Evolutionary conservation across 2,329 filamentous ascomycete species (phyloP).

Genomic region (Aspergillus uvarum): DNA sequence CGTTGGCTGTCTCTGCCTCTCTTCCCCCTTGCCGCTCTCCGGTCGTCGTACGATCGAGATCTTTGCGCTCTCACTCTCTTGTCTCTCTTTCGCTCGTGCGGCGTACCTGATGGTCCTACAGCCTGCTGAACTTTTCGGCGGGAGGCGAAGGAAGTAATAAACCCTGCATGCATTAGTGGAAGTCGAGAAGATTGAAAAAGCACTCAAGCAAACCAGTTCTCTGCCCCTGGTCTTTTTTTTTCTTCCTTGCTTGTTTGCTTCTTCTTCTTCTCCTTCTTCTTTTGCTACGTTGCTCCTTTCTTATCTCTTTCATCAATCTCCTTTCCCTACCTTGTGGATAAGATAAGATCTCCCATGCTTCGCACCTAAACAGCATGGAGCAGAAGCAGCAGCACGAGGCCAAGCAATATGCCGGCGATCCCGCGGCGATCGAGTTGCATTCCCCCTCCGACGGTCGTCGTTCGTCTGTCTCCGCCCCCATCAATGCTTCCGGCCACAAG

Average conservation of each 20-base stretch:
- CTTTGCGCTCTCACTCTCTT: not conserved
- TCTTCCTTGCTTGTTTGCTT: not conserved
- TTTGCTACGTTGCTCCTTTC: too few species aligned
- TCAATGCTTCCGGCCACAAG: constrained; percentile 64
- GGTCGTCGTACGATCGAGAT: not conserved
- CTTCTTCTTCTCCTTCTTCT: not conserved
- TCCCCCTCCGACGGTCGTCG: constrained; percentile 23
- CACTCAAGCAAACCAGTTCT: not conserved
- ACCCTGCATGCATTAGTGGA: not conserved
- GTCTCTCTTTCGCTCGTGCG: too few species aligned
- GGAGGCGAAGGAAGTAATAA: not conserved
- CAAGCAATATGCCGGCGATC: constrained; percentile 1
- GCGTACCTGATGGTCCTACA: too few species aligned
- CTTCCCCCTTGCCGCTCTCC: not conserved
- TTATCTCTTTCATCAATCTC: too few species aligned
- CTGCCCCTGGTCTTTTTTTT: not conserved
- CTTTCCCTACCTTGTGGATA: not conserved
- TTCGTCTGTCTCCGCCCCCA: constrained; percentile 34
- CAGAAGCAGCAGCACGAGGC: constrained; percentile 1
- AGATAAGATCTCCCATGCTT: not conserved
- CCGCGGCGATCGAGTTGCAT: constrained; percentile 7
- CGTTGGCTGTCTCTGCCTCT: not conserved
- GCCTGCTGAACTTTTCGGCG: not conserved
- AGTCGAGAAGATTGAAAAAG: not conserved
- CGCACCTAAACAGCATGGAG: not conserved